These are phyloP conservation scores for Butyriboletus appendiculatus DNA, from an alignment of 1,284 basidiomycete genomes.

Conservation along the genomic window DNA sequence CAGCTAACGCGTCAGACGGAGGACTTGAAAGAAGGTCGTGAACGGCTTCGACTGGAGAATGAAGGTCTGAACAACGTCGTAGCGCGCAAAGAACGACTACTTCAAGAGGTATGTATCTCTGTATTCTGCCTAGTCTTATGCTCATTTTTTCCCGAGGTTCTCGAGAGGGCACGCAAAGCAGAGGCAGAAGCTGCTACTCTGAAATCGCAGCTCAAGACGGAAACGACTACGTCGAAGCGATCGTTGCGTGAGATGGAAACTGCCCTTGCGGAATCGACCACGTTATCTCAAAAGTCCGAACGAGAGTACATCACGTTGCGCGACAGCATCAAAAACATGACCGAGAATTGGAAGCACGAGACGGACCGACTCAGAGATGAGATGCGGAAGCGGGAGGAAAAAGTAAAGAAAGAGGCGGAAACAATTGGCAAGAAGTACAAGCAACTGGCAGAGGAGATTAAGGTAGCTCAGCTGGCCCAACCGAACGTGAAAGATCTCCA, in stretches of 20 bases:
- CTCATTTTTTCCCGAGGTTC: conserved; percentile 47
- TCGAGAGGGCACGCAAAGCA: conserved; percentile 80
- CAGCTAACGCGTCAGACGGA: conserved; percentile 81
- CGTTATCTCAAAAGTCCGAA: conserved; percentile 75
- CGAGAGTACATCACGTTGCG: conserved; percentile 77
- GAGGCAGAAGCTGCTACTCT: conserved; percentile 69
- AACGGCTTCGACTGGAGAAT: conserved; percentile 79
- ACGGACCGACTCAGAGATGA: conserved; percentile 65
- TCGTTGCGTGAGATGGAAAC: conserved; percentile 75
- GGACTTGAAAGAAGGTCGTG: conserved; percentile 82
- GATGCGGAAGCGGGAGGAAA: conserved; percentile 69
- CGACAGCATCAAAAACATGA: conserved; percentile 69
- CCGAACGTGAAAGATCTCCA: conserved; percentile 42
- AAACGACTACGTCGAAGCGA: conserved; percentile 71
- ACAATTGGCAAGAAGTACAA: conserved; percentile 64
- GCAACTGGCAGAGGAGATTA: conserved; percentile 58
- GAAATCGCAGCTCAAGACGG: conserved; percentile 70
- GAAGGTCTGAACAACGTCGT: conserved; percentile 85
- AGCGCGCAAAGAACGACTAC: conserved; percentile 78
- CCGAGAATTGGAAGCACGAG: conserved; percentile 69
- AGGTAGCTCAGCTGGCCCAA: conserved; percentile 45
- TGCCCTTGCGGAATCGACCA: conserved; percentile 66
- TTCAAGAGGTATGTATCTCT: conserved; percentile 67
- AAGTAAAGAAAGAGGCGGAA: conserved; percentile 63
- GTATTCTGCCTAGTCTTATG: background rate